Evolutionary conservation across 225 moss, liverwort and hornwort species (phyloP).

Genomic region (Sphagnum contortum): DNA sequence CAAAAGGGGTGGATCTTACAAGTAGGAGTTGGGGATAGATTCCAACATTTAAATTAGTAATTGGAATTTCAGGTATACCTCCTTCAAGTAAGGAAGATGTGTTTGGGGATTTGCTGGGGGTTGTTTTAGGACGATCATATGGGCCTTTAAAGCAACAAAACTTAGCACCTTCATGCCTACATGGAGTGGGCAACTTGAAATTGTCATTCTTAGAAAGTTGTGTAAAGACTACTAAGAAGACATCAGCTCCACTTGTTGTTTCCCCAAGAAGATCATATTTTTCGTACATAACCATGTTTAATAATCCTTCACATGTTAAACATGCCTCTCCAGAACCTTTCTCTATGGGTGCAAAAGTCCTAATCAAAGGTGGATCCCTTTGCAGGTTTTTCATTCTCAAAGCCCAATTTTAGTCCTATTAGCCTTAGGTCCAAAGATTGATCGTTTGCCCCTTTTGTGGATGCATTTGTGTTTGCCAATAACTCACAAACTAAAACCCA

Average conservation of each 20-base stretch:
- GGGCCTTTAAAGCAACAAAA: constrained; percentile 61
- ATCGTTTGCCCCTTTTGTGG: constrained; percentile 13
- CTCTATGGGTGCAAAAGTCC: constrained; percentile 11
- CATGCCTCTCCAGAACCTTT: constrained; percentile 20
- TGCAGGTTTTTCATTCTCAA: constrained; percentile 42
- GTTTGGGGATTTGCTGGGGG: constrained; percentile 90
- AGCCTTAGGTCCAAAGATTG: neutral
- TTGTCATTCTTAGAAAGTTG: constrained; percentile 47
- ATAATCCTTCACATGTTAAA: constrained; percentile 14
- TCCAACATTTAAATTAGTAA: constrained; percentile 53
- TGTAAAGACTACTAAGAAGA: constrained; percentile 24
- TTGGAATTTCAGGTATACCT: constrained; percentile 67
- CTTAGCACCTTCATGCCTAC: constrained; percentile 38
- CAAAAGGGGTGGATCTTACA: constrained; percentile 33
- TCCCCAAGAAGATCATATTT: constrained; percentile 11
- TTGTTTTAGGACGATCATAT: constrained; percentile 55
- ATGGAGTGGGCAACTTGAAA: constrained; percentile 63
- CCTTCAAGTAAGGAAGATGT: constrained; percentile 74
- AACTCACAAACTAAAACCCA: constrained; percentile 16
- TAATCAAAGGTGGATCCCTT: constrained; percentile 52
- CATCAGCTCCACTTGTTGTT: constrained; percentile 33
- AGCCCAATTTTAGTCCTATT: constrained; percentile 19
- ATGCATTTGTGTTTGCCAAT: constrained; percentile 53
- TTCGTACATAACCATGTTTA: constrained; percentile 42
- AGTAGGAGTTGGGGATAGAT: constrained; percentile 39